Base-by-base conservation (phyloP, 768 basidiomycete species). In the Gyrodon lividus region DNA sequence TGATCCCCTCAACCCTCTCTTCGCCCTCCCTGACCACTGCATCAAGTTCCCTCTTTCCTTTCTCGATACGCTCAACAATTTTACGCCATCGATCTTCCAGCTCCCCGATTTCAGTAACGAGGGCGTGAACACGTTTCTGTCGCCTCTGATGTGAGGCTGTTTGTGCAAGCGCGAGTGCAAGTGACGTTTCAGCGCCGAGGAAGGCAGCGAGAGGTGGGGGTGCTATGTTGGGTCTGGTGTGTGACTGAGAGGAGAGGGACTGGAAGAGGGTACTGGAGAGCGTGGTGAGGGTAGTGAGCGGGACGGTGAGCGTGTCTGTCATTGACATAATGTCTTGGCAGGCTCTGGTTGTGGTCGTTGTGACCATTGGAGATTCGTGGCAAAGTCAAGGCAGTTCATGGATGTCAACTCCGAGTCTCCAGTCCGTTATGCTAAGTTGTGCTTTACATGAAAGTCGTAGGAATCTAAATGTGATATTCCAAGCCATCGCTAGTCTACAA, bases 21-120 rank as follows among this genome's bases (percentile, higher is more conserved):
- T 90, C 84, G n/a, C 89, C 88, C 61, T 91, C 88, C 54, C 77
- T 76, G 5, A 92, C 80, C 34, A 87, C 75, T 22, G 73, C 77
- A 57, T 89, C 87, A 14, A 93, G 69, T 43, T 86, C 87, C 22
- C 74, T 70, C 67, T 83, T 86, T 1, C 86, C 88, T 19, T 74
- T 72, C 52, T 84, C 84, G 42, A 92, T 72, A 24, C 80, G 80
- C 43, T 67, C 72, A 47, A 84, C 84, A n/a, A 89, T 79, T 30
- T 79, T 77, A 37, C 86, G 77, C 84, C 90, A 87, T 56, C 75
- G 74, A 8, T 69, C 66, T 46, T 92, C 89, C 7, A 91, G 70
- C 23, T 74, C 81, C 6, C 85, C 71, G 17, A 93, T 81, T 55
- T 92, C 90, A 1, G 76, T 67, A 59, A 89, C 85, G 35, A 92